Evolutionary conservation across 2,329 filamentous ascomycete genomes (phyloP).

Genomic region (Claviceps sp.): DNA sequence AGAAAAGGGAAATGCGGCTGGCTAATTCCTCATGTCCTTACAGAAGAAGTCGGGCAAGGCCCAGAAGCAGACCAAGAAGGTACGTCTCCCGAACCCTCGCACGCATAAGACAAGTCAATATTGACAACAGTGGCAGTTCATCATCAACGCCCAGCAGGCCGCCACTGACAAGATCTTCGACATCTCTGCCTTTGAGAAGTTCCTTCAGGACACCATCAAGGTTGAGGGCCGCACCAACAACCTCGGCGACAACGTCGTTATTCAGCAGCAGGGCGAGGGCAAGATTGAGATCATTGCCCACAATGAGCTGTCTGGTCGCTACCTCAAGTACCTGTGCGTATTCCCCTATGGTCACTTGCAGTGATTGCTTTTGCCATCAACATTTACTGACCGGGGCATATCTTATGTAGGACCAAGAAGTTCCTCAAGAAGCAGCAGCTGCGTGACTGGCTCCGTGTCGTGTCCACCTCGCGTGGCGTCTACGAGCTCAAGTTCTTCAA

Average conservation of each 20-base stretch:
- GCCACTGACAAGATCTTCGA: slow-evolving; percentile 99
- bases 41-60: slow-evolving; percentile 55
- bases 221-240: slow-evolving; percentile 96
- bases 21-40: slow-evolving; percentile 57
- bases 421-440: slow-evolving; percentile 99
- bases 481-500: slow-evolving; percentile 99
- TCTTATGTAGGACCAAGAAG: slow-evolving; percentile 77
- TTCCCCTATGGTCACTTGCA: too few species aligned
- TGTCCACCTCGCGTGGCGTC: slow-evolving; percentile 93
- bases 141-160: slow-evolving; percentile 98
- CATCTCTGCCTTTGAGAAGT: slow-evolving; percentile 96
- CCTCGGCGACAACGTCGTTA: slow-evolving; percentile 84
- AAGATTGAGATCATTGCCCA: slow-evolving; percentile 97
- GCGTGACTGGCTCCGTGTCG: slow-evolving; percentile 98
- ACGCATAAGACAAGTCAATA: neutral
- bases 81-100: slow-evolving; percentile 21
- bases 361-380: neutral
- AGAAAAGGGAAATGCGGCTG: slow-evolving; percentile 63
- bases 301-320: slow-evolving; percentile 95
- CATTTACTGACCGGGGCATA: neutral
- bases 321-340: slow-evolving; percentile 97
- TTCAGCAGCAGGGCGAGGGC: slow-evolving; percentile 85
- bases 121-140: slow-evolving; percentile 49
- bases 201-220: slow-evolving; percentile 99
- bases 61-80: slow-evolving; percentile 82